A percentile compares a stretch with the other conserved stretches of the same genome.
phyloP scores from a whole-genome alignment of 176 grass and related monocot species.

The Paspalum notatum region DNA sequence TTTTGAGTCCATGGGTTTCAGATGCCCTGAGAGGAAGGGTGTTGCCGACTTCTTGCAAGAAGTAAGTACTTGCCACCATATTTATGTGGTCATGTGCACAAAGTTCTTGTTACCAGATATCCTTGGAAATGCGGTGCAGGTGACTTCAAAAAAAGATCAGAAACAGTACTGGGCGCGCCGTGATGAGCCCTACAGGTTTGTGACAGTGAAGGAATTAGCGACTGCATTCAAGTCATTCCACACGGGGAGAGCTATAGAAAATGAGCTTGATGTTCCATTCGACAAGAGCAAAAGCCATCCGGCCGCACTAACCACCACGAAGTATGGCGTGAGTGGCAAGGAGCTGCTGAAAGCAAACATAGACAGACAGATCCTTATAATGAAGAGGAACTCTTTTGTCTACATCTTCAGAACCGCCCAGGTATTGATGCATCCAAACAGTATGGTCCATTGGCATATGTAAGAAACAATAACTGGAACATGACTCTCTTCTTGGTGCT shows the following conservation, averaged over 20 bases:
- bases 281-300: slow-evolving; percentile 79
- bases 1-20: slow-evolving; percentile 85
- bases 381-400: slow-evolving; percentile 97
- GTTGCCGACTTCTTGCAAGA: slow-evolving; percentile 96
- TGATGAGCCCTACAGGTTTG: slow-evolving; percentile 61
- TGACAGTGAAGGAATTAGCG: slow-evolving; percentile 70
- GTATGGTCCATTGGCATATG: neutral
- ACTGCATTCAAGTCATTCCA: slow-evolving; percentile 69
- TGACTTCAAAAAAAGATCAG: slow-evolving; percentile 84
- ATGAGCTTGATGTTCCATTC: slow-evolving; percentile 63
- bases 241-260: slow-evolving; percentile 49
- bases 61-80: slow-evolving; percentile 38
- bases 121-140: slow-evolving; percentile 32
- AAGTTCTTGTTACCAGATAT: neutral
- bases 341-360: slow-evolving; percentile 87
- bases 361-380: slow-evolving; percentile 73
- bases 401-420: slow-evolving; percentile 79
- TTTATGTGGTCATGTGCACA: neutral
- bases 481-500: slow-evolving; percentile 35
- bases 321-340: slow-evolving; percentile 65
- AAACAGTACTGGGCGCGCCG: slow-evolving; percentile 66
- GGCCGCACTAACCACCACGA: slow-evolving; percentile 70
- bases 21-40: slow-evolving; percentile 89
- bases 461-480: neutral
- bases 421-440: slow-evolving; percentile 33